A percentile compares a stretch with the other conserved stretches of the same genome.
Conservation (phyloP, 2,329 filamentous ascomycete species). For the Paecilomyces sp. region DNA sequence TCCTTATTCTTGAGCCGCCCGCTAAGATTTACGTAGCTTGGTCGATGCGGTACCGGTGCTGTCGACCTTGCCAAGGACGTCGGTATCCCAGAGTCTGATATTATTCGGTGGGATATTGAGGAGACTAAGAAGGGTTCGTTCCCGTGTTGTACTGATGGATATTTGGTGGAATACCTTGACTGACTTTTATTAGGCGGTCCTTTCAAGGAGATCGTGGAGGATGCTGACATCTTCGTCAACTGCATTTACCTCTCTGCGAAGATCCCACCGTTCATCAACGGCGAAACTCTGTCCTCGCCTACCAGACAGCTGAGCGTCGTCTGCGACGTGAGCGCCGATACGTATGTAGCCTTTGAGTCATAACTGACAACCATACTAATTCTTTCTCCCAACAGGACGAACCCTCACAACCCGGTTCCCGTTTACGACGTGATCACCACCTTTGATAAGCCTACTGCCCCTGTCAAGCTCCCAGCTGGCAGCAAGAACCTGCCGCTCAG, state of each 20-base stretch:
- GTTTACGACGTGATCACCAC: constrained; percentile 81
- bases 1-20: background rate
- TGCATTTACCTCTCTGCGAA: constrained; percentile 78
- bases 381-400: constrained; percentile 26
- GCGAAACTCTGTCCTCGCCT: constrained; percentile 58
- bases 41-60: constrained; percentile 74
- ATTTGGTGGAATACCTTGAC: constrained; percentile 10
- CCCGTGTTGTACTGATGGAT: background rate
- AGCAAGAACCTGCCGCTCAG: constrained; percentile 56
- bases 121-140: constrained; percentile 61
- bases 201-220: constrained; percentile 68
- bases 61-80: constrained; percentile 70
- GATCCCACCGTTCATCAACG: constrained; percentile 75
- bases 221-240: constrained; percentile 68
- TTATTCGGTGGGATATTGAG: constrained; percentile 69
- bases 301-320: constrained; percentile 70
- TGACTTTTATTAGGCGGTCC: constrained; percentile 50
- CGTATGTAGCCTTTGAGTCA: constrained; percentile 30
- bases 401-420: constrained; percentile 50
- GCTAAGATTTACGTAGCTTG: constrained; percentile 21
- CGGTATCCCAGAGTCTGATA: constrained; percentile 62
- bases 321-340: constrained; percentile 59
- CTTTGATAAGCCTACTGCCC: constrained; percentile 80
- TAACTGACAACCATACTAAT: background rate
- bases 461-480: constrained; percentile 49